Evolutionary conservation across 768 basidiomycete genomes (phyloP).

Genomic region (Tricholoma hemisulphureum): DNA sequence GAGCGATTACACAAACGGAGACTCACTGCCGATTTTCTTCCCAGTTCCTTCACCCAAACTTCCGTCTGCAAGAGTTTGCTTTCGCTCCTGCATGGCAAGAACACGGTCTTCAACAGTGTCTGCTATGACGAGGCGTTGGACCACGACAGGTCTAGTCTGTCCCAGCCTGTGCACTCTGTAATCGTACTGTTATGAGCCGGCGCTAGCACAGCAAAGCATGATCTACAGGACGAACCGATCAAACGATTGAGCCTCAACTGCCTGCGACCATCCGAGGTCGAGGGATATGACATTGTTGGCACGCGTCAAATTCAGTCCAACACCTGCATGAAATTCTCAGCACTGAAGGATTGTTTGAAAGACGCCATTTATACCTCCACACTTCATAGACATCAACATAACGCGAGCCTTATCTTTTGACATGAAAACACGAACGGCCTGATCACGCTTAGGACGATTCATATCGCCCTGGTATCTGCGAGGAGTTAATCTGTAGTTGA

Average conservation of each 20-base stretch:
- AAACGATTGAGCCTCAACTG: conserved; percentile 61
- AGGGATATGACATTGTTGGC: conserved; percentile 64
- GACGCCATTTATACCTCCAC: conserved; percentile 46
- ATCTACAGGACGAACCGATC: conserved; percentile 34
- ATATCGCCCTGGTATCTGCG: conserved; percentile 61
- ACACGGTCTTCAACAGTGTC: conserved; percentile 73
- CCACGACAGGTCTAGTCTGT: conserved; percentile 48
- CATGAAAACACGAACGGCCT: conserved; percentile 61
- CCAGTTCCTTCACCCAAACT: conserved; percentile 61
- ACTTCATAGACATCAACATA: conserved; percentile 65
- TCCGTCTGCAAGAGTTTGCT: conserved; percentile 61
- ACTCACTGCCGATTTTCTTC: conserved; percentile 56
- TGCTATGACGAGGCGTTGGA: conserved; percentile 56
- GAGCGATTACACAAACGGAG: background rate
- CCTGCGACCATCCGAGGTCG: conserved; percentile 64
- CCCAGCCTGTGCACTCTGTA: conserved; percentile 52
- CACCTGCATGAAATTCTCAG: conserved; percentile 25
- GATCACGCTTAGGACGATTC: conserved; percentile 50
- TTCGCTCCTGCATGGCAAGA: conserved; percentile 58
- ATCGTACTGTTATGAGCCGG: background rate
- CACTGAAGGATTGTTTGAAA: background rate
- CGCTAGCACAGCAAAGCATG: conserved; percentile 9
- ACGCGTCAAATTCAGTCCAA: conserved; percentile 59
- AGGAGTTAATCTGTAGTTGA: background rate
- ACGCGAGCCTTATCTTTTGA: conserved; percentile 51